Base-by-base conservation (phyloP, 2,329 filamentous ascomycete genomes). In the Exophiala viscosa region DNA sequence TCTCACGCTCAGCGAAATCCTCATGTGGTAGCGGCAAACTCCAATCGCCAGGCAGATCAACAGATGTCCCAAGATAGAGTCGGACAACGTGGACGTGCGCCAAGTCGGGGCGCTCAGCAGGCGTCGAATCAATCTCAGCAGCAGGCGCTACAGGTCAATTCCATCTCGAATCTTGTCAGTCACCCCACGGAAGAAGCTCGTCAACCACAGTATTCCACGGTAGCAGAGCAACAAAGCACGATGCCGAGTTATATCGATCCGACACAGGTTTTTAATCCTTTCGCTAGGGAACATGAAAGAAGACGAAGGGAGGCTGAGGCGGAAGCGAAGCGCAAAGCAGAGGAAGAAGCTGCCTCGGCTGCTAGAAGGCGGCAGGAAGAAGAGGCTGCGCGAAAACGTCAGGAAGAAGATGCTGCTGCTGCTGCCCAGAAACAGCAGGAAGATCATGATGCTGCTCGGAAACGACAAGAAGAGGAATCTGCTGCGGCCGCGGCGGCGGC, bases 241-340 rank as follows among this genome's bases (percentile, higher is more conserved):
- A 56, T 69, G 40, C 63, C 72, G 3, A 70, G 64, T 3, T 80
- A 77, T 1, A 75, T 81, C 15, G 75, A 80, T 62, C 78, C 78
- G 2, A 76, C 69, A 41, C 74, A 76, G 42, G 75, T 80, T 2
- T 81, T 80, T 54, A 76, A 81, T 52, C 76, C 76, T 2, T 78
- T 74, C 65, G 73, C 73, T 2, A 73, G 76, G 53, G 71, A 76
- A 45, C 70, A 76, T 54, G 66, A 75, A 34, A 70, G 73, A 59
- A 64, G 64, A 13, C 64, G 63, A n/a, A 64, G 66, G 39, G 67
- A 68, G 55, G 69, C 62, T n/a, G 69, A 70, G 49, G 65, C 67
- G 41, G 65, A 70, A 20, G 60, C 45, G 6, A 50, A 50, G 36
- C 38, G 39, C 9, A 45, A 50, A 43, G 47, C 44, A 18, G 57